Base-by-base conservation (phyloP, 495 filamentous ascomycete species). In the Penicillium roqueforti region DNA sequence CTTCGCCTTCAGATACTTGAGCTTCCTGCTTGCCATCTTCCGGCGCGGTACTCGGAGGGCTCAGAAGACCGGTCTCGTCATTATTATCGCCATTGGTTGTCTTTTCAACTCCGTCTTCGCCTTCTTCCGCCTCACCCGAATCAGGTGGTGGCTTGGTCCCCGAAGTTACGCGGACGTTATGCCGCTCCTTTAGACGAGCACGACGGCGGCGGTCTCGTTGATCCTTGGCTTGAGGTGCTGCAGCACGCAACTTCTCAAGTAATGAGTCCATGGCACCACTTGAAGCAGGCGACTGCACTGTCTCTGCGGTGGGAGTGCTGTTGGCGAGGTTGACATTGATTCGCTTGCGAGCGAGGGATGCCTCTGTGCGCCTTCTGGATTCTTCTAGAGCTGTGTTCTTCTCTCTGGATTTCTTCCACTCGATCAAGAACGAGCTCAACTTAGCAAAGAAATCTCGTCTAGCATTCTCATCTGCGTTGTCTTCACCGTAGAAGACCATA, bases 401-500 rank as follows among this genome's bases (percentile, higher is more conserved):
- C 63, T 91, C 87, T 48, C 85, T 83, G 39, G 90, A 95, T 82
- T 87, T 91, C 88, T 87, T 96, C 88, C 92, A 98, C 71, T 97
- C 95, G 22, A 76, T 73, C 57, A 98, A 83, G 76, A 98, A 98
- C 19, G 80, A 70, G n/a, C 91, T 91, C 60, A 98, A 80, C 75
- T 97, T 97, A 45, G 86, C 79, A 61, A 98, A 98, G 80, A 98
- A 98, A 65, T 96, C 92, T 56, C 95, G 82, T 50, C 92, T 83
- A n/a, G 91, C 89, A 66, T 88, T 93, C 29, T 98, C 93, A 66
- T 98, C 95, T 14, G 79, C 77, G 31, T 87, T 85, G 66, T 98
- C 95, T 71, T 98, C 93, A 52, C 93, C 93, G 66, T 95, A 98
- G 75, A 97, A 97, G 19, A 85, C 81, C 85, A 98, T 90, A 55